phyloP scores from a whole-genome alignment of 352 stramenopile species.

The Phytophthora rubi region DNA sequence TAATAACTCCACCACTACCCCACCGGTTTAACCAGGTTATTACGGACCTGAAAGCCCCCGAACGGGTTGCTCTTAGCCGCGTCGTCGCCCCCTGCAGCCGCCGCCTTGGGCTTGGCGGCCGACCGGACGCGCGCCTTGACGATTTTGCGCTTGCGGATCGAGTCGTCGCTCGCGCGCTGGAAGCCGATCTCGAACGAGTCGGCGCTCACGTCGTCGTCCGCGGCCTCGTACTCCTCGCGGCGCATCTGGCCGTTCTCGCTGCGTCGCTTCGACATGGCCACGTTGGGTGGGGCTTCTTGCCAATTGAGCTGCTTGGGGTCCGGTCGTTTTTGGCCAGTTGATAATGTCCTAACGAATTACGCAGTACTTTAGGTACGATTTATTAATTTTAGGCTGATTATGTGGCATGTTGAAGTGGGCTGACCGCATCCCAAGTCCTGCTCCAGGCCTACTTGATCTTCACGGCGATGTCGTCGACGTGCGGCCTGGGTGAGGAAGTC shows the following conservation, averaged over 20 bases:
- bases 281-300: too few relatives aligned
- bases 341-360: too few relatives aligned
- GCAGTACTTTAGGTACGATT: too few relatives aligned
- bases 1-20: background rate
- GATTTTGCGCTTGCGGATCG: constrained; percentile 81
- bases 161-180: constrained; percentile 69
- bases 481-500: constrained; percentile 99
- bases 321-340: background rate
- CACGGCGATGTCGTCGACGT: constrained; percentile 93
- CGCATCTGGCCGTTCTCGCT: constrained; percentile 88
- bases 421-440: too few relatives aligned
- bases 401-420: too few relatives aligned
- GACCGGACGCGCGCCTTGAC: constrained; percentile 62
- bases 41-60: constrained; percentile 48
- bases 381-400: too few relatives aligned
- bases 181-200: constrained; percentile 72
- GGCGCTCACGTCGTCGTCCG: constrained; percentile 45
- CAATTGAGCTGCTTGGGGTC: background rate
- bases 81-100: constrained; percentile 3
- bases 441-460: constrained; percentile 81
- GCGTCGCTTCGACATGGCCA: constrained; percentile 78
- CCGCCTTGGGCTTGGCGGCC: constrained; percentile 21
- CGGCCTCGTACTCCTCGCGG: constrained; percentile 84
- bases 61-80: constrained; percentile 47
- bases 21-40: background rate